These are phyloP conservation scores for Blastobotrys apis DNA, from an alignment of 1,139 yeast genomes.

Conservation along the genomic window DNA sequence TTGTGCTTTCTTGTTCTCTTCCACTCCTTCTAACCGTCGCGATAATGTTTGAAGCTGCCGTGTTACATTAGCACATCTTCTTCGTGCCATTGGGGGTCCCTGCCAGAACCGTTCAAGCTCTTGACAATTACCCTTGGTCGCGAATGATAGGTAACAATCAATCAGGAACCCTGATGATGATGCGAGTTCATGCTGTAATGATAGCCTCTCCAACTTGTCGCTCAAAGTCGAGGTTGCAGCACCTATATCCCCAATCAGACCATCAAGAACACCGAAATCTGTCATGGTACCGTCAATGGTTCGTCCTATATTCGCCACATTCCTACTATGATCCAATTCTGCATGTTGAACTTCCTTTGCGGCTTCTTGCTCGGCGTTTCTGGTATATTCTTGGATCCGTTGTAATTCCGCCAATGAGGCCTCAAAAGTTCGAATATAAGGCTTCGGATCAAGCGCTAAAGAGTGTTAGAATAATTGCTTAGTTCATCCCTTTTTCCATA, in stretches of 20 bases:
- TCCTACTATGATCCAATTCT: slow-evolving; percentile 64
- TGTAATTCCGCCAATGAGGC: slow-evolving; percentile 72
- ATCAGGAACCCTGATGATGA: slow-evolving; percentile 69
- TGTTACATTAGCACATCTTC: slow-evolving; percentile 66
- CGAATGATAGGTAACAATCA: slow-evolving; percentile 72
- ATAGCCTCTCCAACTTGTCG: slow-evolving; percentile 64
- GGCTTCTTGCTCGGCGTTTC: slow-evolving; percentile 44
- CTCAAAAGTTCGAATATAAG: slow-evolving; percentile 90
- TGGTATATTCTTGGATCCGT: slow-evolving; percentile 53
- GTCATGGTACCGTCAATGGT: slow-evolving; percentile 43
- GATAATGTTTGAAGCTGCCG: slow-evolving; percentile 62
- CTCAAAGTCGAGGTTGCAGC: slow-evolving; percentile 71
- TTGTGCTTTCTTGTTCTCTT: slow-evolving; percentile 37
- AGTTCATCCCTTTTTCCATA: background rate
- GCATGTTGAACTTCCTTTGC: slow-evolving; percentile 56
- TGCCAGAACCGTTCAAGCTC: slow-evolving; percentile 42
- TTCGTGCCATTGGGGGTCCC: slow-evolving; percentile 45
- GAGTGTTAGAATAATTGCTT: background rate
- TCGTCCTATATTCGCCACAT: slow-evolving; percentile 54
- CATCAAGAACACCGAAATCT: slow-evolving; percentile 57
- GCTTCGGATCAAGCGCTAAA: slow-evolving; percentile 68
- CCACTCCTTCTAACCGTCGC: slow-evolving; percentile 41
- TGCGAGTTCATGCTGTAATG: slow-evolving; percentile 74
- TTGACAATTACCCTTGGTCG: slow-evolving; percentile 56
- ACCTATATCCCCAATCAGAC: slow-evolving; percentile 46